Percentiles rank a stretch among this genome's conserved stretches.
These are phyloP conservation scores for Plasmodium coatneyi DNA, from an alignment of 169 alveolate genomes.

Conservation along the genomic window DNA sequence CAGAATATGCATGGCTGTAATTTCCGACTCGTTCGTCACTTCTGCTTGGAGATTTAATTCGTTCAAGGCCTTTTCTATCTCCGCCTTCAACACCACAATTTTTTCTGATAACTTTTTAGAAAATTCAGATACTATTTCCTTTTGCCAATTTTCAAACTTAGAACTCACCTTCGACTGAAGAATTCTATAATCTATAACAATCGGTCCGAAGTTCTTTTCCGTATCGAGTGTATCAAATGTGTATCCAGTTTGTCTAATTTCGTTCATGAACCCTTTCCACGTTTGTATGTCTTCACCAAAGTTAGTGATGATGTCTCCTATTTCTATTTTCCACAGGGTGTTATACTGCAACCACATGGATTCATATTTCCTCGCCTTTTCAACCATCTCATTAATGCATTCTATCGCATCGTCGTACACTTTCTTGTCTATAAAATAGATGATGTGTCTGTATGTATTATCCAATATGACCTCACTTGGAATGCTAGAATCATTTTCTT, in stretches of 20 bases:
- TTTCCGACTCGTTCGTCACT: constrained; percentile 72
- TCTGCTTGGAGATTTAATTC: constrained; percentile 78
- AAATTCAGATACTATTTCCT: constrained; percentile 93
- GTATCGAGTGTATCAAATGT: constrained; percentile 94
- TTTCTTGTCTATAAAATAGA: constrained; percentile 82
- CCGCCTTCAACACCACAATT: constrained; percentile 62
- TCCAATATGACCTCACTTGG: constrained; percentile 73
- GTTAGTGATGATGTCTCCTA: constrained; percentile 87
- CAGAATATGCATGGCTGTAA: constrained; percentile 83
- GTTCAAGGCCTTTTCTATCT: constrained; percentile 72
- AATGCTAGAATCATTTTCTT: constrained; percentile 21
- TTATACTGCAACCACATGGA: constrained; percentile 96
- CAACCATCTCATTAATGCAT: constrained; percentile 78
- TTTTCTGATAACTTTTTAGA: constrained; percentile 91
- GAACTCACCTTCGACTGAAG: constrained; percentile 86
- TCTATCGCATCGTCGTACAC: constrained; percentile 74
- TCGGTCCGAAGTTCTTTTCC: constrained; percentile 94
- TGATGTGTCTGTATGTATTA: constrained; percentile 71
- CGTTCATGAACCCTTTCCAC: constrained; percentile 96
- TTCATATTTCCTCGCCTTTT: constrained; percentile 89
- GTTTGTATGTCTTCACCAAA: constrained; percentile 93
- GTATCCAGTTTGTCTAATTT: constrained; percentile 91
- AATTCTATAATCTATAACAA: constrained; percentile 92
- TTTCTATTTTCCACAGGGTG: constrained; percentile 96
- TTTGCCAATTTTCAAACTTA: constrained; percentile 96